Base-by-base conservation (phyloP, 1,284 basidiomycete genomes). In the Phlebopus sp. region DNA sequence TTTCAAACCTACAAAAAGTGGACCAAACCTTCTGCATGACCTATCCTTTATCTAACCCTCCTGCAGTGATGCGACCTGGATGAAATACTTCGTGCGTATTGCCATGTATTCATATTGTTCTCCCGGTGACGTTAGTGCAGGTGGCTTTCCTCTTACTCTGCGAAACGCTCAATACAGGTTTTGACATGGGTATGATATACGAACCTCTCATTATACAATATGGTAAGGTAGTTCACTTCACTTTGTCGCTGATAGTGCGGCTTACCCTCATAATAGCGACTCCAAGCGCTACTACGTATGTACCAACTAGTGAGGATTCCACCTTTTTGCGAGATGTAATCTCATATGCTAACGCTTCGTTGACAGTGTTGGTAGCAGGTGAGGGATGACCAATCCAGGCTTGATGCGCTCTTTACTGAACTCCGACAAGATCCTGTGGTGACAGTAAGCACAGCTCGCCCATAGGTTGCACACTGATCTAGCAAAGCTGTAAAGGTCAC, bases 131-230 rank as follows among this genome's bases (percentile, higher is more conserved):
- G 9, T 29, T 9, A 5, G 37, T 5, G 5, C 14, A 37, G 74
- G 68, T 77, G 2, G 39, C 66, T 10, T 72, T 70, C 52, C 56
- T 77, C 3, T 69, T 77, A 40, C 39, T 72, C 18, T 52, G 69
- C 17, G 76, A 77, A 46, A 72, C 73, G 0, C 46, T 68, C 5
- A 77, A 76, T 51, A 74, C 71, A 5, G 67, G 45, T 5, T 71
- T 69, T 47, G 69, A 76, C 51, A 70, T 73, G 38, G 68, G 60
- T 4, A 66, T 77, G 59, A 68, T 78, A 52, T 78, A 72, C 40
- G 66, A 77, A 49, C 73, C 76, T 8, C 63, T 77, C 8, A 31
- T 77, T 29, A 37, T 67, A 21, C 55, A 68, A 32, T 75, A 70
- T 43, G 73, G 75, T 73, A 35, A 13, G 66, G 54, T 6, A 29